Evolutionary conservation across 192 early-diverging fungal genomes (phyloP).

Genomic region (Coemansia sp.): DNA sequence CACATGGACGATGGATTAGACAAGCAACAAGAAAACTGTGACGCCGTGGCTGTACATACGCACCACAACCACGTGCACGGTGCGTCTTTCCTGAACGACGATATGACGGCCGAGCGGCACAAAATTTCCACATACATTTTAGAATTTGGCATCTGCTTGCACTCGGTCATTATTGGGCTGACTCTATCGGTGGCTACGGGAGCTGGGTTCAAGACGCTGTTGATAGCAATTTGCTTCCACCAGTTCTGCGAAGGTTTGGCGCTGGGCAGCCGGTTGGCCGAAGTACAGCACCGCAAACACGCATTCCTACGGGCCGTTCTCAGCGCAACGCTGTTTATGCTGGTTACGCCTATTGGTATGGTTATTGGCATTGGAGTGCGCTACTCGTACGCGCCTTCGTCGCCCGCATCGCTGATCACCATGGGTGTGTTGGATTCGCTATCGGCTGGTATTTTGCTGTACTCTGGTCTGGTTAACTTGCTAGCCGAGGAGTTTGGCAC

Average conservation of each 20-base stretch:
- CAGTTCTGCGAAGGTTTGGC: slow-evolving; percentile 81
- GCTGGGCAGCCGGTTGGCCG: slow-evolving; percentile 70
- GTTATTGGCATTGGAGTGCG: slow-evolving; percentile 76
- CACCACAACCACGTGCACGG: slow-evolving; percentile 55
- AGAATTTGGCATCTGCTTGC: slow-evolving; percentile 73
- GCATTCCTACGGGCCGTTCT: slow-evolving; percentile 33
- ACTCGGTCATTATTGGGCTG: slow-evolving; percentile 77
- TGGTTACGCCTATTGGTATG: slow-evolving; percentile 81
- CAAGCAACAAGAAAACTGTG: slow-evolving; percentile 19
- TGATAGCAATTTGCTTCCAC: slow-evolving; percentile 68
- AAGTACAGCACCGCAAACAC: slow-evolving; percentile 37
- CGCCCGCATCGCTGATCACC: slow-evolving; percentile 59
- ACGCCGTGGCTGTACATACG: slow-evolving; percentile 49
- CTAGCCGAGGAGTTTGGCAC: slow-evolving; percentile 69
- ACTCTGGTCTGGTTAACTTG: slow-evolving; percentile 73
- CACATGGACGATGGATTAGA: no score
- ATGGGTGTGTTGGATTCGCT: slow-evolving; percentile 74
- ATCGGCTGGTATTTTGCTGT: slow-evolving; percentile 79
- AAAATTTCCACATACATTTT: slow-evolving; percentile 66
- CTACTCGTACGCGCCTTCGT: slow-evolving; percentile 63
- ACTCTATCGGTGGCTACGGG: slow-evolving; percentile 59
- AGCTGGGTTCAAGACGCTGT: slow-evolving; percentile 58
- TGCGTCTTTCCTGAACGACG: slow-evolving; percentile 21
- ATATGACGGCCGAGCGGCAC: slow-evolving; percentile 9
- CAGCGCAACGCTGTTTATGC: slow-evolving; percentile 59